Percentiles rank a stretch among this genome's conserved stretches.
These are phyloP conservation scores for Teunomyces funiuensis DNA, from an alignment of 805 yeast genomes.

Conservation along the genomic window DNA sequence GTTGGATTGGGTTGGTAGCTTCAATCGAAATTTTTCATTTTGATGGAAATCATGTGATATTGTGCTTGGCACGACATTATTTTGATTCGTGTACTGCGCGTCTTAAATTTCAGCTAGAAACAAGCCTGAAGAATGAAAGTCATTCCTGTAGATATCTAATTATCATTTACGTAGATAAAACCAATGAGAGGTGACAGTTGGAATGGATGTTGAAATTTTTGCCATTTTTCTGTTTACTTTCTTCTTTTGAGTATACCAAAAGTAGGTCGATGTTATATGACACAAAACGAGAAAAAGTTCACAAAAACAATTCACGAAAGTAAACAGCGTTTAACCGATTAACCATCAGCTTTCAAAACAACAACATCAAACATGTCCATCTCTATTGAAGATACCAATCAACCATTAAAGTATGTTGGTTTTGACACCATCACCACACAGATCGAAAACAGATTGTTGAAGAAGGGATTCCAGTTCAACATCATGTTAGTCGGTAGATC, in stretches of 20 bases:
- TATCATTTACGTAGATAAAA: no score
- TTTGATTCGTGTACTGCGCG: no score
- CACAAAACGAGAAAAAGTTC: slow-evolving; percentile 1
- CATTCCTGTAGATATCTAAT: background rate
- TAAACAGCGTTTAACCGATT: slow-evolving; percentile 4
- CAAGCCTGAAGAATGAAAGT: no score
- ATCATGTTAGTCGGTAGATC: slow-evolving; percentile 89
- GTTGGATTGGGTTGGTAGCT: background rate
- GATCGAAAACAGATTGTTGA: slow-evolving; percentile 87
- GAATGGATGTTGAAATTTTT: no score
- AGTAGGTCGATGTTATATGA: no score
- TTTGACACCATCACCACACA: slow-evolving; percentile 95
- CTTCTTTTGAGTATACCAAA: no score
- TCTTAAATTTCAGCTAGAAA: no score
- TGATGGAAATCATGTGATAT: slow-evolving; percentile 6
- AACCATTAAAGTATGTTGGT: slow-evolving; percentile 85
- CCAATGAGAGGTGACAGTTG: no score
- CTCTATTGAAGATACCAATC: slow-evolving; percentile 22
- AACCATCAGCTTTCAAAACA: background rate
- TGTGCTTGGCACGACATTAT: background rate
- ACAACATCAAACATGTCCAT: slow-evolving; percentile 9
- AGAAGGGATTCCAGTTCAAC: slow-evolving; percentile 92
- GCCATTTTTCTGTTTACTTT: background rate
- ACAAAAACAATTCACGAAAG: slow-evolving; percentile 3
- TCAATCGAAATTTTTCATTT: slow-evolving; percentile 4